These are phyloP conservation scores for Saraca asoca DNA, from an alignment of 331 rosid genomes.

Conservation along the genomic window DNA sequence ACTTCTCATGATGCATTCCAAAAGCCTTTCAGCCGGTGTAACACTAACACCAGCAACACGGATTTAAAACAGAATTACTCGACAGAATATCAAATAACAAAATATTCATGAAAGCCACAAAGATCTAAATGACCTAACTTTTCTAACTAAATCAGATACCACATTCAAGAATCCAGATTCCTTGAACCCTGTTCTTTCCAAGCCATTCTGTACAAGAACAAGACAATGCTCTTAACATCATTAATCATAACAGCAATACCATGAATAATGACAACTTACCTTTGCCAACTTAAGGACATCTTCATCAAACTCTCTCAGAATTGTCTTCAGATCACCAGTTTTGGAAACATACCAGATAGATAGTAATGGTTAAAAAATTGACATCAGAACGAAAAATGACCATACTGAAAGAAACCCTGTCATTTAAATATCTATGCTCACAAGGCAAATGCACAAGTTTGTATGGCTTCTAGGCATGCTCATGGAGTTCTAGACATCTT, in stretches of 20 bases:
- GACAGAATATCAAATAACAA: neutral
- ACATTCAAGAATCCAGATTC: conserved; percentile 67
- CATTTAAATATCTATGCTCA: neutral
- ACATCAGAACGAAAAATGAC: neutral
- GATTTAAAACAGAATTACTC: too few relatives aligned
- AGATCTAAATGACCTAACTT: conserved; percentile 41
- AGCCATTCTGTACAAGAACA: conserved; percentile 56
- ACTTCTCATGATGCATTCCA: too few relatives aligned
- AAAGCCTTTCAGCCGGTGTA: conserved; percentile 70
- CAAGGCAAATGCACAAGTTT: neutral
- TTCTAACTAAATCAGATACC: conserved; percentile 57
- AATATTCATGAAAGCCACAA: neutral
- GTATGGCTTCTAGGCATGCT: neutral
- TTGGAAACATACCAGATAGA: too few relatives aligned
- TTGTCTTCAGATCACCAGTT: too few relatives aligned
- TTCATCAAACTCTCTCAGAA: too few relatives aligned
- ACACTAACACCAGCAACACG: conserved; percentile 50
- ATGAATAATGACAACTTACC: neutral
- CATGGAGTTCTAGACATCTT: neutral
- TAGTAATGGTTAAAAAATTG: neutral
- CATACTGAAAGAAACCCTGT: neutral
- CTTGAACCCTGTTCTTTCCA: conserved; percentile 69
- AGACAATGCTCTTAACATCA: neutral
- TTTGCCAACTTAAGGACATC: neutral
- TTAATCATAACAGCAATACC: conserved; percentile 5